Base-by-base conservation (phyloP, 2,329 filamentous ascomycete species). In the Pseudofabraea citricarpa region DNA sequence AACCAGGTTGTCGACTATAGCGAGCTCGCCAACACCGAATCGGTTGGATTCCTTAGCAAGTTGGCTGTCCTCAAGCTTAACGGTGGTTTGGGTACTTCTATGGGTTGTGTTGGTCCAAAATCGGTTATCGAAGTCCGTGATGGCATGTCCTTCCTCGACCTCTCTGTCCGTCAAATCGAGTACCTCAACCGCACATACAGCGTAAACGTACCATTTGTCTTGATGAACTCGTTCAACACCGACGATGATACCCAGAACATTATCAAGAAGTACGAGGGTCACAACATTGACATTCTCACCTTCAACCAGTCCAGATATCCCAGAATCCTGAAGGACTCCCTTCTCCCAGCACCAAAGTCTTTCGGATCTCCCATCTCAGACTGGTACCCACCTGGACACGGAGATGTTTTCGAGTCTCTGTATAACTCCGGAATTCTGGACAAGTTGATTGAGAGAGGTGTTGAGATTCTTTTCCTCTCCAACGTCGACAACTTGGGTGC, bases 201-300 rank as follows among this genome's bases (percentile, higher is more conserved):
- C 59, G 89, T 94, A 68, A 97, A 96, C 66, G 93, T 98, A 24
- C 93, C 93, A 38, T 96, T 98, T 70, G 83, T 98, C 56, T 84
- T 98, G 59, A 98, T 98, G 93, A 98, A 98, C 84, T 97, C 93
- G 44, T 98, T 98, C 87, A 98, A 98, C 81, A 98, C 93, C 66
- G 90, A 98, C 68, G 82, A 91, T 61, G 93, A 98, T 65, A 98
- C 93, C 40, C 90, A 90, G 51, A 90, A 89, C 71, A 98, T 98
- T 72, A 98, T 98, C 77, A 98, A 98, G 83, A 98, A 98, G 78
- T 98, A 97, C 73, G 91, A 98, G 75, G 93, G 93, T 53, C 93
- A 98, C 81, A 96, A 96, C 68, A 94, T 98, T 63, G 93, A 98
- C 66, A 97, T 98, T 68, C 78, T 97, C 67, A 97, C 93, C 66